A percentile compares a stretch with the other conserved stretches of the same genome.
Evolutionary conservation across 306 rosid species (phyloP).

Genomic region (Dicorynia guianensis): DNA sequence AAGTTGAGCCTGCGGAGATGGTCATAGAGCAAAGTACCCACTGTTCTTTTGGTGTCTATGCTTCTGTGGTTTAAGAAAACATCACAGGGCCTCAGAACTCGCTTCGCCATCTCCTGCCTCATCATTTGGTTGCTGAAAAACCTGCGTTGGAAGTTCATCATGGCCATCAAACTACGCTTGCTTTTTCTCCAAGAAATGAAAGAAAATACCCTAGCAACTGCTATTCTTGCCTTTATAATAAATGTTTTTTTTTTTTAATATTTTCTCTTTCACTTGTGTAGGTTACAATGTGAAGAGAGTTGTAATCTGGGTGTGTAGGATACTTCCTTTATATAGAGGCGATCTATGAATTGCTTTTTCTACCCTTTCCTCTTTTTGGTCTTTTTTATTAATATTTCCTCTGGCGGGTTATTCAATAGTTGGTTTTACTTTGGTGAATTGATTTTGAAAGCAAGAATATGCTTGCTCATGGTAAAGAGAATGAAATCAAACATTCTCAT

Average conservation of each 20-base stretch:
- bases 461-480: neutral
- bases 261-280: neutral
- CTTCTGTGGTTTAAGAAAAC: slow-evolving; percentile 87
- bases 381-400: neutral
- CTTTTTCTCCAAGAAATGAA: neutral
- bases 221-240: neutral
- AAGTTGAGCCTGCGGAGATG: slow-evolving; percentile 52
- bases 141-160: slow-evolving; percentile 37
- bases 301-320: neutral
- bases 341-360: neutral
- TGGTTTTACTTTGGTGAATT: slow-evolving; percentile 34
- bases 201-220: neutral
- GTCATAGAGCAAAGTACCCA: slow-evolving; percentile 74
- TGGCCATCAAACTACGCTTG: slow-evolving; percentile 53
- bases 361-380: neutral
- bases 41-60: slow-evolving; percentile 72
- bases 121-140: slow-evolving; percentile 34
- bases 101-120: slow-evolving; percentile 27
- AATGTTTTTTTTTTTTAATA: neutral
- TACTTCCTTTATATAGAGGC: slow-evolving; percentile 18
- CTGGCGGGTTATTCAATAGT: slow-evolving; percentile 45
- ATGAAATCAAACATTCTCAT: slow-evolving; percentile 40
- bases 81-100: slow-evolving; percentile 56
- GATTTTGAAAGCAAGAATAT: slow-evolving; percentile 38
- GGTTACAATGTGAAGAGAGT: neutral